Base-by-base conservation (phyloP, 176 grass and related monocot genomes). In the Raddia guianensis region DNA sequence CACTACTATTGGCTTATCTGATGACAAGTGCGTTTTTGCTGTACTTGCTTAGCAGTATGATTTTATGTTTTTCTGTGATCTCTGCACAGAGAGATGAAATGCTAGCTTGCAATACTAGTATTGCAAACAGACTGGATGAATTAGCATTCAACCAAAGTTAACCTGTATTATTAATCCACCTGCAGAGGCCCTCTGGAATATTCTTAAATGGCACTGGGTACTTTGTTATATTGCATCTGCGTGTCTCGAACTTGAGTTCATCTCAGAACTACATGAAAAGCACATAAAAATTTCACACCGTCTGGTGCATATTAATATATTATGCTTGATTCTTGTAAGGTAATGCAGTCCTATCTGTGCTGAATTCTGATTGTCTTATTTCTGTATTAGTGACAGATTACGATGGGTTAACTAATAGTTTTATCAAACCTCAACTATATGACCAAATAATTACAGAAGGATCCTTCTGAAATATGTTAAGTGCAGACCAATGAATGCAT, bases 181-280 rank as follows among this genome's bases (percentile, higher is more conserved):
- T 32, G 37, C 37, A 2, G n/a, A 62, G 15, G 58, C 63, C 62
- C 52, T 60, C 54, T 47, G 18, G 7, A 35, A 55, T 63, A 75
- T 46, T 69, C 9, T 21, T 47, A 69, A 6, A 7, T 63, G 62
- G 4, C 12, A 40, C 50, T 61, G 10, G 71, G 16, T 81, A 34
- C 42, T 70, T 66, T 65, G 8, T 42, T 80, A 37, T 3, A 21
- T 56, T 9, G 53, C 20, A 70, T 80, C 5, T 59, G 14, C 34
- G 9, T 57, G 40, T 48, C 20, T 48, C 11, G 77, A 68, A 63
- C 52, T 80, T 48, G 52, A 58, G 44, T 70, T 80, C 43, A 48
- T 59, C 12, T 48, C 70, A 9, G 14, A 70, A 42, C 0, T 59
- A 54, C 42, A 76, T 76, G 56, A 9, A 15, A 78, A 66, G 51